Conservation (phyloP, 2,329 filamentous ascomycete genomes). For the Neobulgaria alba region DNA sequence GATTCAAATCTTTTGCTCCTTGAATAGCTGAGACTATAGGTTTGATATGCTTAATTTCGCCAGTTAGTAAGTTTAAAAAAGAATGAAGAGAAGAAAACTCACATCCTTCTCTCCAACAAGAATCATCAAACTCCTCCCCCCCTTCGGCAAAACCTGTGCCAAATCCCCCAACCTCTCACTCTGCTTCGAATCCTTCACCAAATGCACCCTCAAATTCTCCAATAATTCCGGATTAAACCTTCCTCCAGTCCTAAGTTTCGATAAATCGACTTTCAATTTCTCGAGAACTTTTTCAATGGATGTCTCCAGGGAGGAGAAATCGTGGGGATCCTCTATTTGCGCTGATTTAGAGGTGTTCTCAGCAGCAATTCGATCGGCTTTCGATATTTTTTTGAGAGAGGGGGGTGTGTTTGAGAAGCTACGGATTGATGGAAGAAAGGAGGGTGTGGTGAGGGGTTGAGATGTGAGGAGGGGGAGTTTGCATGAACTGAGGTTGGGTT, state of each 20-base stretch:
- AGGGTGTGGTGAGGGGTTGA: background rate
- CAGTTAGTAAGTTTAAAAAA: constrained; percentile 5
- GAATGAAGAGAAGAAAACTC: constrained; percentile 24
- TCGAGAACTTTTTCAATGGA: constrained; percentile 47
- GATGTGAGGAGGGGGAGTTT: background rate
- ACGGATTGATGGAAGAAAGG: constrained; percentile 1
- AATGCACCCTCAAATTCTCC: constrained; percentile 50
- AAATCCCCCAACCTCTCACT: constrained; percentile 50
- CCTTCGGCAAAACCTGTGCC: constrained; percentile 59
- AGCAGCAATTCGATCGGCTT: constrained; percentile 15
- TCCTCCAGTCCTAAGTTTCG: constrained; percentile 53
- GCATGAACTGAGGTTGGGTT: background rate
- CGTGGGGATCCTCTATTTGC: constrained; percentile 42
- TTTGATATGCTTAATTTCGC: constrained; percentile 42
- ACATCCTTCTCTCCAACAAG: constrained; percentile 57
- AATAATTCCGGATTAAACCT: constrained; percentile 53
- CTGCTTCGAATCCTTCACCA: constrained; percentile 43
- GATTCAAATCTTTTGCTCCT: constrained; percentile 37
- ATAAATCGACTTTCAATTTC: constrained; percentile 50
- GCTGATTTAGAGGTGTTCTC: constrained; percentile 5
- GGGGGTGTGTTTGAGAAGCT: constrained; percentile 11
- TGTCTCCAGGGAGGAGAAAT: constrained; percentile 48
- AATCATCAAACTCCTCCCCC: constrained; percentile 50
- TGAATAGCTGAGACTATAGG: constrained; percentile 44
- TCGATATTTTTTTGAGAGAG: constrained; percentile 21